These are phyloP conservation scores for Potentilla sterilis DNA, from an alignment of 306 rosid species.

Conservation along the genomic window DNA sequence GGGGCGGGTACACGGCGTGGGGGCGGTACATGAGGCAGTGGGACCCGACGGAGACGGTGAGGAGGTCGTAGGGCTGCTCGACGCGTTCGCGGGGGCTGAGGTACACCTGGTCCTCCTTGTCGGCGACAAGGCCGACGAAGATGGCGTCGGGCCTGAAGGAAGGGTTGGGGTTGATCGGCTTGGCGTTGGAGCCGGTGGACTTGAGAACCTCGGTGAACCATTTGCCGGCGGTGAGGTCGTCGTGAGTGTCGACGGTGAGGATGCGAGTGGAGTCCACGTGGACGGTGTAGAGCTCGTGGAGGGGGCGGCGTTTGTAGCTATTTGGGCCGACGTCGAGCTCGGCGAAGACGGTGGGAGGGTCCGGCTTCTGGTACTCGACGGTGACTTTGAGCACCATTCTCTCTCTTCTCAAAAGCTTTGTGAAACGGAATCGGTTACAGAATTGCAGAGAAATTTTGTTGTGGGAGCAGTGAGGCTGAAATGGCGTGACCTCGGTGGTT, in stretches of 20 bases:
- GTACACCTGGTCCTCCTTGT: not conserved
- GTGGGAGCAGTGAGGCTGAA: not conserved
- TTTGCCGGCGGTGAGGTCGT: not conserved
- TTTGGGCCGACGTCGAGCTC: too few relatives aligned
- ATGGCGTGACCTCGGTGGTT: not conserved
- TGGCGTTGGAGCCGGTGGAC: constrained; percentile 4
- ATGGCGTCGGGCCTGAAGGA: not conserved
- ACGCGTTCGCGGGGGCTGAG: not conserved
- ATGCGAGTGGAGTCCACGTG: constrained; percentile 26
- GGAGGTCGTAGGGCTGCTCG: constrained; percentile 7
- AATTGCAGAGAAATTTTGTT: not conserved
- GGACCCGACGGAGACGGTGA: constrained; percentile 22
- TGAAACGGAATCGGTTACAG: not conserved
- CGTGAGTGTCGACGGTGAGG: constrained; percentile 21
- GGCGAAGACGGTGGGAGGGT: too few relatives aligned
- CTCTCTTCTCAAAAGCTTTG: not conserved
- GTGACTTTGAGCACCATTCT: constrained; percentile 17
- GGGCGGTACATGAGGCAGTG: constrained; percentile 21
- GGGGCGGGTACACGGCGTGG: not conserved
- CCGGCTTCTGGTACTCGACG: not conserved
- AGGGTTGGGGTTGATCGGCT: not conserved
- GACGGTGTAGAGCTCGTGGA: constrained; percentile 22
- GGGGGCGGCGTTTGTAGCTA: not conserved
- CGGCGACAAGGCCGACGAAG: constrained; percentile 22
- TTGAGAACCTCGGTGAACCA: constrained; percentile 22